phyloP scores from a whole-genome alignment of 192 early-diverging fungal species.

The Rhizophlyctis rosea region DNA sequence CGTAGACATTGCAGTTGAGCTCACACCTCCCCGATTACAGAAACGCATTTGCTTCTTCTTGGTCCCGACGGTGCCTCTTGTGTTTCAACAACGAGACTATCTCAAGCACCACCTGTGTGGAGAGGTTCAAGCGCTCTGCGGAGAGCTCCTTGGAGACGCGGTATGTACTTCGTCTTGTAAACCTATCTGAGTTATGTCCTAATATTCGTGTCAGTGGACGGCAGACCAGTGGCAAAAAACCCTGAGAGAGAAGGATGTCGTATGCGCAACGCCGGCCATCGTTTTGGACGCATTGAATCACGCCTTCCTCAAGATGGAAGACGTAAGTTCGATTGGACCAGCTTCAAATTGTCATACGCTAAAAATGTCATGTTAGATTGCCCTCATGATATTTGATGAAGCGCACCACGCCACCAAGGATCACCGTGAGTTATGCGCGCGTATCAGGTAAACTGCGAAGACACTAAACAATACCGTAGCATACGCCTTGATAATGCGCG shows the following conservation, averaged over 20 bases:
- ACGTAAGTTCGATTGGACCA: no score
- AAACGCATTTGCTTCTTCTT: conserved; percentile 56
- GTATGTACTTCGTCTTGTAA: conserved; percentile 4
- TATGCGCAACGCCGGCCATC: conserved; percentile 86
- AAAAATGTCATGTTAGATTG: conserved; percentile 12
- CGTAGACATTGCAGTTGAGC: conserved; percentile 2
- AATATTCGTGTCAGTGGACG: conserved; percentile 4
- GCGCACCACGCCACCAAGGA: conserved; percentile 25
- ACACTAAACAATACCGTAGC: not conserved
- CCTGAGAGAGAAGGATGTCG: conserved; percentile 62
- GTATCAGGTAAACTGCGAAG: not conserved
- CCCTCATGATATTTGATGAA: conserved; percentile 25
- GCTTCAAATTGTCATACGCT: conserved; percentile 2
- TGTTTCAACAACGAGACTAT: conserved; percentile 80
- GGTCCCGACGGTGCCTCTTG: conserved; percentile 83
- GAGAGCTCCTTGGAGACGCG: conserved; percentile 61
- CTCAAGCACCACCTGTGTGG: conserved; percentile 65
- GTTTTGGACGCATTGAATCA: conserved; percentile 73
- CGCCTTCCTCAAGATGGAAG: conserved; percentile 59
- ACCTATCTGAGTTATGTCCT: not conserved
- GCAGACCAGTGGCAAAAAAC: conserved; percentile 6
- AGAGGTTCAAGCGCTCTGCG: conserved; percentile 61
- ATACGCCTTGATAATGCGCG: conserved; percentile 60
- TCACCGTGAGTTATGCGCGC: conserved; percentile 3
- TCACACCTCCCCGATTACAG: not conserved